Evolutionary conservation across 768 basidiomycete species (phyloP).

Genomic region (Dentipellis fragilis): DNA sequence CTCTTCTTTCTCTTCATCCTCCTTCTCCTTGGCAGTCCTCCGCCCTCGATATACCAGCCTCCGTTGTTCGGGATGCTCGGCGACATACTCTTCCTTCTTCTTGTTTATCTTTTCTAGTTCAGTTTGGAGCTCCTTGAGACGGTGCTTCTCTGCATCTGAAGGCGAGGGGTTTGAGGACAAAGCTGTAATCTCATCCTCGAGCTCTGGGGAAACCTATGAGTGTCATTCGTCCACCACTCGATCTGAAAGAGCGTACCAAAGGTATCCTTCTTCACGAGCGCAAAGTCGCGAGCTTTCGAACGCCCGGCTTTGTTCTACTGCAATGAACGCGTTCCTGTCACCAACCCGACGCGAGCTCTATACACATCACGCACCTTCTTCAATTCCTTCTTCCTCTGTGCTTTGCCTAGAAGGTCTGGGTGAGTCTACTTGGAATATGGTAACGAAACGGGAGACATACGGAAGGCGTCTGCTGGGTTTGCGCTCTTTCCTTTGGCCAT

Average conservation of each 20-base stretch:
- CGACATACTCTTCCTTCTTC: conserved; percentile 87
- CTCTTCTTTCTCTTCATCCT: conserved; percentile 28
- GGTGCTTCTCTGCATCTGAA: conserved; percentile 47
- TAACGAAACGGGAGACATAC: conserved; percentile 34
- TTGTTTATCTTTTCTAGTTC: conserved; percentile 75
- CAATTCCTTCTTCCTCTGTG: conserved; percentile 86
- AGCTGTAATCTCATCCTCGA: conserved; percentile 72
- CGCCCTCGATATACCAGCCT: conserved; percentile 67
- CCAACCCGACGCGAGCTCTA: not conserved
- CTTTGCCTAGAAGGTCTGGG: conserved; percentile 56
- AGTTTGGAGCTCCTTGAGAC: conserved; percentile 58
- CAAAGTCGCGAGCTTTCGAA: conserved; percentile 73
- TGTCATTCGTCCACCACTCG: not conserved
- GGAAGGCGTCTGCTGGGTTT: conserved; percentile 92
- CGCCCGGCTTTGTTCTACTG: conserved; percentile 88
- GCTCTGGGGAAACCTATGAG: conserved; percentile 33
- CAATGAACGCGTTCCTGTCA: conserved; percentile 15
- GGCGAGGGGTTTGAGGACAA: conserved; percentile 40
- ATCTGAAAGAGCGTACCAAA: conserved; percentile 37
- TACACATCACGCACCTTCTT: conserved; percentile 61
- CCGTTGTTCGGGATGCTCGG: conserved; percentile 88
- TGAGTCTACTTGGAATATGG: not conserved
- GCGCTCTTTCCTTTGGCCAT: conserved; percentile 82
- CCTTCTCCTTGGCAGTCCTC: conserved; percentile 29
- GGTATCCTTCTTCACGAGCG: conserved; percentile 93